Evolutionary conservation across 306 rosid genomes (phyloP), one percentile per base, ranked within the genome.

Genomic region (Cucurbita pepo): DNA sequence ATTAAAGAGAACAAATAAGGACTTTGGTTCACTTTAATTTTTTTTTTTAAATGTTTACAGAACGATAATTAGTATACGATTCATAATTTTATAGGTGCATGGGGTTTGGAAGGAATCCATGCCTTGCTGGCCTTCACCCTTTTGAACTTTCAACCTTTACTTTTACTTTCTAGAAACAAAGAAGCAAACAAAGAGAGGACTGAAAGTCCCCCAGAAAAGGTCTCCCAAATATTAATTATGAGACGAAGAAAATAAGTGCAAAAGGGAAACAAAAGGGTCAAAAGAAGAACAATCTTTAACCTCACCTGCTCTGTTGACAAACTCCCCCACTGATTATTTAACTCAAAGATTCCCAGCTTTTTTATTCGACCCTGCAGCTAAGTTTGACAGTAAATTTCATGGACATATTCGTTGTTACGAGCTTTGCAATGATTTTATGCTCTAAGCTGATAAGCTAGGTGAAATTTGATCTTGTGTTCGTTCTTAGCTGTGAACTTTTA

Each of bases 251-350:
- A 41, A 44, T 48, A 66, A 6, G 6, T 21, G 55, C 40, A 21
- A 44, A 66, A 21, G 71, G 54, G 3, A 65, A 65, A 10, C 47
- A 65, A 18, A 40, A 45, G 55, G 56, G 72, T 66, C 72, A 45
- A 66, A 66, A 66, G 48, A 43, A 65, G 55, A 66, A 45, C 72
- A 44, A 44, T 45, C 55, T 66, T 44, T 45, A 45, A 21, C 9
- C 40, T 66, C 40, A 66, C 54, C 72, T 66, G 56, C 72, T 66
- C 40, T 66, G 18, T 66, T 66, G 72, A 66, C 18, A 66, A 44
- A 19, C 71, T 13, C 72, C 21, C 21, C 72, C 55, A 19, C 55
- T 11, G 6, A 66, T 66, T 66, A 21, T 44, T 65, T 44, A 19
- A 19, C 55, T 43, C 18, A 16, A 45, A 44, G 41, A 21, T 66